These are phyloP conservation scores for Amanita subjunquillea DNA, from an alignment of 768 basidiomycete genomes.

Conservation along the genomic window DNA sequence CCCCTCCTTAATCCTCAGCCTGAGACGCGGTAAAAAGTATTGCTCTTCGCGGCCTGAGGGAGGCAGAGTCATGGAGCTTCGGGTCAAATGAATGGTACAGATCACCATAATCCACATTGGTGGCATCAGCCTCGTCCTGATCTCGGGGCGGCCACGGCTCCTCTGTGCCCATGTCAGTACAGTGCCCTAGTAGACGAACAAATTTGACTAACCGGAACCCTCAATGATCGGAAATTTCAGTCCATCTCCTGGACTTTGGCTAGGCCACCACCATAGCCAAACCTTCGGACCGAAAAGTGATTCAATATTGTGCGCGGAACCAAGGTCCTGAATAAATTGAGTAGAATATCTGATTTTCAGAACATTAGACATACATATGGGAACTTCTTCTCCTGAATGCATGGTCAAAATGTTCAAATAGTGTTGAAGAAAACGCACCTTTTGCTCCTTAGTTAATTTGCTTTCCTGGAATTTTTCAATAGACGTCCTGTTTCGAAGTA, in stretches of 20 bases:
- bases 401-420: background rate
- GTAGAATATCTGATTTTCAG: conserved; percentile 7
- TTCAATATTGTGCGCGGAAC: conserved; percentile 59
- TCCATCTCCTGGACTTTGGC: conserved; percentile 57
- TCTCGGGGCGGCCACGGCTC: conserved; percentile 3
- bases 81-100: background rate
- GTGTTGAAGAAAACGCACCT: background rate
- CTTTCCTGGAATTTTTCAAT: conserved; percentile 99
- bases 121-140: background rate
- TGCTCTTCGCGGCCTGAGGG: background rate
- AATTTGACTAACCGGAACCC: conserved; percentile 65
- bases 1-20: background rate
- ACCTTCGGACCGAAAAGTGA: conserved; percentile 71
- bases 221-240: conserved; percentile 64
- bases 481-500: conserved; percentile 81
- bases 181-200: conserved; percentile 17
- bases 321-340: conserved; percentile 59
- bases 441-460: conserved; percentile 51
- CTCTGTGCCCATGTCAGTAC: background rate
- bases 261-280: conserved; percentile 80
- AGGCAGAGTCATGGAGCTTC: background rate
- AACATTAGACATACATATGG: conserved; percentile 60
- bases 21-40: background rate
- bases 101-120: background rate
- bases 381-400: conserved; percentile 57